Conservation (phyloP, 2,329 filamentous ascomycete genomes). For the Sordariomycetes sp. region DNA sequence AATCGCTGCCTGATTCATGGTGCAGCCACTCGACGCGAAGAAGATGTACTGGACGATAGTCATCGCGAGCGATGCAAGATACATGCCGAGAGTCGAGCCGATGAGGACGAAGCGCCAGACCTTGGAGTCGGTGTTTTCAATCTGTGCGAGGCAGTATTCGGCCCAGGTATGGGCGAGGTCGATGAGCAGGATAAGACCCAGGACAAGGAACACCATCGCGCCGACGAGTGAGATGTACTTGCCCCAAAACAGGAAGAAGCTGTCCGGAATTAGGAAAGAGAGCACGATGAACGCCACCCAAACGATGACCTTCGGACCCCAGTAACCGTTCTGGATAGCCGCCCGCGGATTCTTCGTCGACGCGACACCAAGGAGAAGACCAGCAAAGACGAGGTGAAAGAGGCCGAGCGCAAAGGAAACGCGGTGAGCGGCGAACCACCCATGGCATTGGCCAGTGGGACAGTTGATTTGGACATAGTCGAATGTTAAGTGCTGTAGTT, state of each 20-base stretch:
- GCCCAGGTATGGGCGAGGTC: slow-evolving; percentile 96
- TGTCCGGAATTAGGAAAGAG: slow-evolving; percentile 90
- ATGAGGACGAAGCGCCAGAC: slow-evolving; percentile 80
- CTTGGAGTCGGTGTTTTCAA: slow-evolving; percentile 75
- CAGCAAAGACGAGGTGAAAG: slow-evolving; percentile 79
- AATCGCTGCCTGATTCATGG: slow-evolving; percentile 95
- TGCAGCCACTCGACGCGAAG: slow-evolving; percentile 69
- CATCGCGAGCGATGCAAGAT: slow-evolving; percentile 79
- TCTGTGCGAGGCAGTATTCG: slow-evolving; percentile 87
- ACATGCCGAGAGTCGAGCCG: slow-evolving; percentile 89
- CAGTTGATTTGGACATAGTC: slow-evolving; percentile 96
- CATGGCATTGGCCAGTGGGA: slow-evolving; percentile 79
- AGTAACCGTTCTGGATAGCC: slow-evolving; percentile 92
- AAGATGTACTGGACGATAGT: slow-evolving; percentile 96
- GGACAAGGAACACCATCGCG: slow-evolving; percentile 84
- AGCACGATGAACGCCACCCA: slow-evolving; percentile 81
- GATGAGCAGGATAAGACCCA: slow-evolving; percentile 84
- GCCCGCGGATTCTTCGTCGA: slow-evolving; percentile 81
- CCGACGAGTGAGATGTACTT: slow-evolving; percentile 83
- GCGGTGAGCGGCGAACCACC: slow-evolving; percentile 90
- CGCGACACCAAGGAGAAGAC: slow-evolving; percentile 74
- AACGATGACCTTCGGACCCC: slow-evolving; percentile 87
- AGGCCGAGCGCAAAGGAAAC: slow-evolving; percentile 96
- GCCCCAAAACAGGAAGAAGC: slow-evolving; percentile 90
- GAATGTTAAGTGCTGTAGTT: slow-evolving; percentile 79